Evolutionary conservation across 1,139 yeast genomes (phyloP), one percentile per base, ranked within the genome.

Genomic region (Zygosaccharomyces sapae): DNA sequence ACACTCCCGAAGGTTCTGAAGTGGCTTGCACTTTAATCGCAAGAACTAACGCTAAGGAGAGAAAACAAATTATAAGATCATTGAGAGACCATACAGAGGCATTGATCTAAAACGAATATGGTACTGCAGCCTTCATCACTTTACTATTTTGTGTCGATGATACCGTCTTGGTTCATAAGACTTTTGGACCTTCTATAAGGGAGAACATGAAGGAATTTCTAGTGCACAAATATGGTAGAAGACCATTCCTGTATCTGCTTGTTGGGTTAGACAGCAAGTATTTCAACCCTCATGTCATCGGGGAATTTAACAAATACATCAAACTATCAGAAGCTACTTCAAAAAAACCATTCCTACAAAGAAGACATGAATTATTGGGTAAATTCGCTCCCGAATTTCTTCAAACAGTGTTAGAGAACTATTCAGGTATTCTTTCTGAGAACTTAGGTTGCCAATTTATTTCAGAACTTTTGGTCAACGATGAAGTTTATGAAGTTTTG

Each of bases 1-100:
- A 92, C 65, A 92, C 98, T 0, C 83, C 82, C 50, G 97, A 90
- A 67, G 98, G 98, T 55, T 73, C 90, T 44, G 95, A 87, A 60
- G 97, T 88, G 48, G 97, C 97, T 0, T 80, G 86, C 58, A 75
- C 80, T 29, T 75, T 87, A 53, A 74, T 92, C 50, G 88, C 96
- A 1, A 74, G 79, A 53, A 94, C 97, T 31, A 85, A 77, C 55
- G 97, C 97, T 16, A 92, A 92, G 71, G 97, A 92, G 71, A 83
- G 97, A 74, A 92, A 90, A 70, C 68, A 67, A 41, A 77, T 92
- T 46, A 74, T 90, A 54, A 85, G 79, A 68, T 67, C 83, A 16
- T 76, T 92, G 66, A 86, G 83, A 62, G 77, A 77, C 34, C 96
- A 88, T 67, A 83, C 80, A 18, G 74, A 76, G 44, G 84, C 83